A percentile compares a stretch with the other conserved stretches of the same genome.
Conservation (phyloP, 345 rosid species). For the Boechera retrofracta region DNA sequence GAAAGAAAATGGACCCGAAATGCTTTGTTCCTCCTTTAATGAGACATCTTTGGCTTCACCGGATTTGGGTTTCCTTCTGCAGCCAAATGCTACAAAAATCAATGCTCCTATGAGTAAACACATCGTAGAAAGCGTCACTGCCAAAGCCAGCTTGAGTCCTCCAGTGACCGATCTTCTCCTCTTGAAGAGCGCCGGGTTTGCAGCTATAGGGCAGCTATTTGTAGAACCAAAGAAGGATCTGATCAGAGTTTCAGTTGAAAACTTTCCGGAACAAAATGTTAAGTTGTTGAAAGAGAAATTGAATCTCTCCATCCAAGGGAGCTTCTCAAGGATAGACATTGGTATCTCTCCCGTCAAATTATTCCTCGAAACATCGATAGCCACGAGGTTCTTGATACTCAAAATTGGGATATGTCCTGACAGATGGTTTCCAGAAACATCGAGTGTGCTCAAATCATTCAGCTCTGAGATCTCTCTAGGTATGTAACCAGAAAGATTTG, state of each 20-base stretch:
- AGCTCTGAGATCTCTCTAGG: conserved; percentile 60
- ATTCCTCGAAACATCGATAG: conserved; percentile 78
- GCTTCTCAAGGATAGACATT: conserved; percentile 54
- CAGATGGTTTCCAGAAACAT: conserved; percentile 79
- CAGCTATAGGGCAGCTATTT: conserved; percentile 89
- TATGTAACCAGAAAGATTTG: conserved; percentile 67
- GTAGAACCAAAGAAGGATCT: conserved; percentile 66
- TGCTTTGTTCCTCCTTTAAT: conserved; percentile 70
- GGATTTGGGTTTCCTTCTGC: conserved; percentile 57
- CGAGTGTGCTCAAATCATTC: conserved; percentile 61
- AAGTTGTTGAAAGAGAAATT: conserved; percentile 93
- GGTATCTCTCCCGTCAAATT: conserved; percentile 88
- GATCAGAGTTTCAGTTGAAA: conserved; percentile 53
- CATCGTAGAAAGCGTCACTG: conserved; percentile 67
- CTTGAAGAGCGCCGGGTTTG: conserved; percentile 64
- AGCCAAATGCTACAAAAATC: conserved; percentile 71
- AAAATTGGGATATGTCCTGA: conserved; percentile 63
- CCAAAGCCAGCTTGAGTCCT: conserved; percentile 69
- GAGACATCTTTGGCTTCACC: conserved; percentile 66
- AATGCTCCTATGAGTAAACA: conserved; percentile 67
- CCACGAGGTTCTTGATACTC: conserved; percentile 53
- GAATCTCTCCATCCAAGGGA: conserved; percentile 67
- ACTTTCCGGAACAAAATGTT: conserved; percentile 64
- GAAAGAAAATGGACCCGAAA: conserved; percentile 89
- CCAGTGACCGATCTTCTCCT: conserved; percentile 51